phyloP scores from a whole-genome alignment of 2,329 filamentous ascomycete genomes.

The Blumeriella jaapii region DNA sequence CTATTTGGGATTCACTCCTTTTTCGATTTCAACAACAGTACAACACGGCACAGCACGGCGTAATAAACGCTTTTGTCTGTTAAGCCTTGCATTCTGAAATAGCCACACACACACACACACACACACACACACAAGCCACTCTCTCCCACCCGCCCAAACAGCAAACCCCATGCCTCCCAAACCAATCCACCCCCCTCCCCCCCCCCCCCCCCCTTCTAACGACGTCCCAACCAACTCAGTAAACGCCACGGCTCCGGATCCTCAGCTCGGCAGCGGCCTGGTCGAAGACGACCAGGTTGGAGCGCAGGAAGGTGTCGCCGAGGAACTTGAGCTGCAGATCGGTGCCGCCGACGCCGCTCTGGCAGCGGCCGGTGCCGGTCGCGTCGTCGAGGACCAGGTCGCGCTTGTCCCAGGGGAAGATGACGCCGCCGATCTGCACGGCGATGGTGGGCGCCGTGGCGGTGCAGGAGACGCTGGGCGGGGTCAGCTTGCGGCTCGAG shows the following conservation, averaged over 20 bases:
- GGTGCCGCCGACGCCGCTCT: slow-evolving; percentile 1
- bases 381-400: slow-evolving; percentile 13
- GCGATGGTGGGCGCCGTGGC: slow-evolving; percentile 11
- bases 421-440: slow-evolving; percentile 11
- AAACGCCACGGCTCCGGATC: slow-evolving; percentile 21
- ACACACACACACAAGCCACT: not conserved
- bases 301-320: slow-evolving; percentile 40
- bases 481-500: no score
- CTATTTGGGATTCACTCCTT: no score
- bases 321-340: no score
- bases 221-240: not conserved
- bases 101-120: no score
- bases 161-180: no score
- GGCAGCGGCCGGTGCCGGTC: slow-evolving; percentile 3
- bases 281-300: slow-evolving; percentile 38
- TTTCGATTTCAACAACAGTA: no score
- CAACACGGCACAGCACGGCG: no score
- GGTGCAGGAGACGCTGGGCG: slow-evolving; percentile 10
- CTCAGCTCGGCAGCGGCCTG: slow-evolving; percentile 36
- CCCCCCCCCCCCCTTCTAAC: not conserved
- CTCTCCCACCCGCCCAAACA: not conserved
- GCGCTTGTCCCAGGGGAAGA: slow-evolving; percentile 7
- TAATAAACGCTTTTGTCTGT: no score
- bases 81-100: no score
- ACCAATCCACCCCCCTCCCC: not conserved